Base-by-base conservation (phyloP, 1,284 basidiomycete species). In the Naganishia sp. region DNA sequence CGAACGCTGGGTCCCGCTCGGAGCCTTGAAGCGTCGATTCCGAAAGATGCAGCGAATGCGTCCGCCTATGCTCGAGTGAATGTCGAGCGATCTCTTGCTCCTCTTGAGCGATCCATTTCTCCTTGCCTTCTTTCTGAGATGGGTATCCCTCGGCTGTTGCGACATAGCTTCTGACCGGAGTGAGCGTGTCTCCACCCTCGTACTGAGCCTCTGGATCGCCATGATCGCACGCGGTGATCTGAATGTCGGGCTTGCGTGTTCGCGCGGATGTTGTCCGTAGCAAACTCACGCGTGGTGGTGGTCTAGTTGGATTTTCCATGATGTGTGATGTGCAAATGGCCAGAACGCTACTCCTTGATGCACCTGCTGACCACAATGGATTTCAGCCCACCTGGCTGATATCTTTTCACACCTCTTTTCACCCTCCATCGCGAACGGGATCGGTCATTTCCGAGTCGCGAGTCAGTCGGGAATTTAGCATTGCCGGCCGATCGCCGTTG, bases 1-100 rank as follows among this genome's bases (percentile, higher is more conserved):
- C 53, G 54, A 56, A 65, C 9, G 39, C 54, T 35, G 63, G 54
- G 51, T 65, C 63, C n/a, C 63, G 31, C 3, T 65, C 63, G 15
- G 28, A n/a, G 7, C 47, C 35, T 15, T 11, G n/a, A 3, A 39
- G 47, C 23, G 58, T 61, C 11, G 47, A 49, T 28, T 61, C 58
- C n/a, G 58, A 61, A 17, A 23, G 58, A 28, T 61, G 58, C 11
- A 61, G 47, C 47, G 58, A 61, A 32, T 32, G 31, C 41, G 23
- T 47, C 21, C 47, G 41, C 39, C 28, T 35, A 39, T 50, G 58
- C 21, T 50, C 58, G 35, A 61, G 47, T 4, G 58, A 18, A 9
- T 23, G 13, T 23, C 15, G n/a, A 31, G 28, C 57, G n/a, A 31
- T 41, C 15, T 61, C 47, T 2, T 61, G 31, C 35, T 61, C 58